These are phyloP conservation scores for Acanthamoeba castellanii DNA, from an alignment of 208 protist genomes.

Conservation along the genomic window DNA sequence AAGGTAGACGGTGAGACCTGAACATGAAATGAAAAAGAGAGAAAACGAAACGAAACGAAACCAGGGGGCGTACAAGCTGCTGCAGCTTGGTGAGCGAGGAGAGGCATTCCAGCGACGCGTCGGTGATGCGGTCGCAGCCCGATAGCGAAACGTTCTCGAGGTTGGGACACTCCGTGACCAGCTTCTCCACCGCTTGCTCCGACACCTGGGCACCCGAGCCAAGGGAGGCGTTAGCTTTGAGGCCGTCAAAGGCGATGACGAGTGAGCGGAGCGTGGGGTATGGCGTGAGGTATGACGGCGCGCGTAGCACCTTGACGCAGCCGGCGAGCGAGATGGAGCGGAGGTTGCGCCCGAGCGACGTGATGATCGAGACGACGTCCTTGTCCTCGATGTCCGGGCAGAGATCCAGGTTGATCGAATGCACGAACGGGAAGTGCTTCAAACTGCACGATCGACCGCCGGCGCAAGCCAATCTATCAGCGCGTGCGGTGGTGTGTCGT, in stretches of 20 bases:
- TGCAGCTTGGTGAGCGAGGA: not conserved
- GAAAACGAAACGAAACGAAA: too few species aligned
- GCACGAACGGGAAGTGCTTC: conserved; percentile 23
- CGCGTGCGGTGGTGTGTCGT: not conserved
- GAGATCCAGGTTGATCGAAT: conserved; percentile 9
- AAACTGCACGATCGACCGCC: not conserved
- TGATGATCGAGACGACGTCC: not conserved
- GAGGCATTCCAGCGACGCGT: not conserved
- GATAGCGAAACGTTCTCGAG: conserved; percentile 5
- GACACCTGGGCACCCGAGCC: not conserved
- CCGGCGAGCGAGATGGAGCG: not conserved
- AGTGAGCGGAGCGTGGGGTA: not conserved
- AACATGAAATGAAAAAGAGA: too few species aligned
- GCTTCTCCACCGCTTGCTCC: not conserved
- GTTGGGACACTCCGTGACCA: not conserved
- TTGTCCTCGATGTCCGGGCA: conserved; percentile 5
- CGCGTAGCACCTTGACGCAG: not conserved
- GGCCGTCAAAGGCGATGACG: too few species aligned
- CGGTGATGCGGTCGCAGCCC: conserved; percentile 11
- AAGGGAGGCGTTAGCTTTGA: too few species aligned
- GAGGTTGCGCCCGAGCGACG: not conserved
- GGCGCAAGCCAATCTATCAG: not conserved
- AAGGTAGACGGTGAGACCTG: too few species aligned
- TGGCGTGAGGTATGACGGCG: not conserved
- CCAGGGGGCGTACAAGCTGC: not conserved